Evolutionary conservation across 2,329 filamentous ascomycete species (phyloP).

Genomic region (Paraconiothyrium brasiliense): DNA sequence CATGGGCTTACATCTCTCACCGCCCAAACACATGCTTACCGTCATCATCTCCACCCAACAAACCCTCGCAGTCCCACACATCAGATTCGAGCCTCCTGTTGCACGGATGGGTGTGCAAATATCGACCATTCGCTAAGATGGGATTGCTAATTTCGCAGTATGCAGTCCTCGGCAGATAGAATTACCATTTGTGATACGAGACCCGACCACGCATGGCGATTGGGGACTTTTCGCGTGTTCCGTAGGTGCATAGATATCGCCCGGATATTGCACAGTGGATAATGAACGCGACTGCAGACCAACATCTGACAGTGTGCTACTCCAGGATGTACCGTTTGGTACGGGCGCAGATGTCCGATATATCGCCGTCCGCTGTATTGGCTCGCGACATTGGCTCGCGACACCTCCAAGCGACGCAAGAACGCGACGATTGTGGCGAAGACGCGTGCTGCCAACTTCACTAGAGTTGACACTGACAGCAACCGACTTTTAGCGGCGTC

Average conservation of each 20-base stretch:
- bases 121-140: conserved; percentile 9
- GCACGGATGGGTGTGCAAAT: conserved; percentile 13
- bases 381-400: not conserved
- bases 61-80: conserved; percentile 8
- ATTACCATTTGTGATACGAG: conserved; percentile 4
- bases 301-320: not conserved
- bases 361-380: not conserved
- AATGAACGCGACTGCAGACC: not conserved
- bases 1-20: conserved; percentile 9
- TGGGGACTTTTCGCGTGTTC: conserved; percentile 1
- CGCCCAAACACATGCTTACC: conserved; percentile 11
- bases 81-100: conserved; percentile 9
- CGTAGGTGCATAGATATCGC: conserved; percentile 1
- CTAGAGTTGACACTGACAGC: conserved; percentile 30
- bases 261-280: not conserved
- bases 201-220: not conserved
- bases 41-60: conserved; percentile 18
- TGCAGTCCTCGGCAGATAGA: conserved; percentile 14
- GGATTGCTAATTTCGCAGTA: conserved; percentile 13
- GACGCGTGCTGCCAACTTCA: not conserved
- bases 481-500: conserved; percentile 20
- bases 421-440: conserved; percentile 6
- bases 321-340: not conserved
- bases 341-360: not conserved
- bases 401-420: not conserved